phyloP scores from a whole-genome alignment of 1,284 basidiomycete species.

The Ceratobasidium sp. region DNA sequence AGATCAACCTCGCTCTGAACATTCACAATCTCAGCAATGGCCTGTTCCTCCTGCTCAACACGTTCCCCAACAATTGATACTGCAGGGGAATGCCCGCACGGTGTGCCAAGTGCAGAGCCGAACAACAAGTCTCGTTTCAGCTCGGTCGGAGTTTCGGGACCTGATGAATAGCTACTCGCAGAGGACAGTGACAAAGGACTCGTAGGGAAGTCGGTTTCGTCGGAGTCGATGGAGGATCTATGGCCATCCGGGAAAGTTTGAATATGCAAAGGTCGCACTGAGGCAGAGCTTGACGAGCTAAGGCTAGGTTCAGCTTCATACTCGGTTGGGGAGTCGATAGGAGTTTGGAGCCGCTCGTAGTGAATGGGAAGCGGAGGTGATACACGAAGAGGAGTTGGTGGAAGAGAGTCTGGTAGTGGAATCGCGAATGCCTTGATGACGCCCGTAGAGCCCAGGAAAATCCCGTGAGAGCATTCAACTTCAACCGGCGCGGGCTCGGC shows the following conservation, averaged over 20 bases:
- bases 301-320: no score
- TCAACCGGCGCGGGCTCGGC: no score
- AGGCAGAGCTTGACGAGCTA: no score
- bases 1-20: conserved; percentile 3
- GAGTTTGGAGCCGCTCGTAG: no score
- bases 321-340: no score
- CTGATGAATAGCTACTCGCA: background rate
- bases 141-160: conserved; percentile 12
- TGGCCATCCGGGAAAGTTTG: no score
- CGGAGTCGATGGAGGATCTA: background rate
- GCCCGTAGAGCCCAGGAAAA: background rate
- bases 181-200: background rate
- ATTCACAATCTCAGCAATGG: background rate
- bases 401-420: background rate
- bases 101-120: background rate
- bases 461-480: no score
- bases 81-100: background rate
- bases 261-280: no score
- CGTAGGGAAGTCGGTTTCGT: background rate
- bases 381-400: background rate
- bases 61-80: background rate
- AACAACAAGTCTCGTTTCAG: background rate
- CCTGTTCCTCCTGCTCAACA: background rate
- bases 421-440: no score
- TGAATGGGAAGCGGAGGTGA: background rate